Base-by-base conservation (phyloP, 2,329 filamentous ascomycete species). In the Beauveria brongniartii region DNA sequence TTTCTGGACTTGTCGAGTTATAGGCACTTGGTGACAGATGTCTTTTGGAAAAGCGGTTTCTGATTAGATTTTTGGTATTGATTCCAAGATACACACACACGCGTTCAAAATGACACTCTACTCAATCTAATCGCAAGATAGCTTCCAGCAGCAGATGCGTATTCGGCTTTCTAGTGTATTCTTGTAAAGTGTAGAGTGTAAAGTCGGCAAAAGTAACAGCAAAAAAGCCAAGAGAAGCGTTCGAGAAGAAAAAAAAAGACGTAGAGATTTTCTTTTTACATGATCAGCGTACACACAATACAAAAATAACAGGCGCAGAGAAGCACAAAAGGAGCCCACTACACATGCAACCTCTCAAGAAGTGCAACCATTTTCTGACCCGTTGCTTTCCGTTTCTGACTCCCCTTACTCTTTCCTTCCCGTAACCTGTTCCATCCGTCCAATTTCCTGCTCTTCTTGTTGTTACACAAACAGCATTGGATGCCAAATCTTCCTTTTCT, bases 211-310 rank as follows among this genome's bases (percentile, higher is more conserved):
- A 16, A 44, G 12, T 26, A 20, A n/a, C 53, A 34, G 22, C 37
- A 30, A 18, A 50, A 41, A 37, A 37, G 28, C n/a, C 44, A n/a
- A 22, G 30, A 37, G 18, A 53, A 41, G 46, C 26, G 12, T 26
- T 24, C 26, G 30, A 22, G n/a, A 24, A 14, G 20, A 34, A 7
- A 46, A 51, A 55, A 60, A 34, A 54, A 48, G 24, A 55, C 51
- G 37, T 61, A 46, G 58, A 61, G 58, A 61, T 55, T 61, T 41
- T 61, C 58, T 61, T 58, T 52, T 53, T 61, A 61, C 60, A 61
- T 61, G 60, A 57, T 48, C 60, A 61, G 60, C 60, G 59, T 61
- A 61, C 53, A 61, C 59, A 61, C 59, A 56, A 61, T 61, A 61
- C 58, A 61, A 47, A 59, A 60, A 26, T 10, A 46, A 47, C 46